These are phyloP conservation scores for Pythium pyrilobum DNA, from an alignment of 352 stramenopile genomes.

Conservation along the genomic window DNA sequence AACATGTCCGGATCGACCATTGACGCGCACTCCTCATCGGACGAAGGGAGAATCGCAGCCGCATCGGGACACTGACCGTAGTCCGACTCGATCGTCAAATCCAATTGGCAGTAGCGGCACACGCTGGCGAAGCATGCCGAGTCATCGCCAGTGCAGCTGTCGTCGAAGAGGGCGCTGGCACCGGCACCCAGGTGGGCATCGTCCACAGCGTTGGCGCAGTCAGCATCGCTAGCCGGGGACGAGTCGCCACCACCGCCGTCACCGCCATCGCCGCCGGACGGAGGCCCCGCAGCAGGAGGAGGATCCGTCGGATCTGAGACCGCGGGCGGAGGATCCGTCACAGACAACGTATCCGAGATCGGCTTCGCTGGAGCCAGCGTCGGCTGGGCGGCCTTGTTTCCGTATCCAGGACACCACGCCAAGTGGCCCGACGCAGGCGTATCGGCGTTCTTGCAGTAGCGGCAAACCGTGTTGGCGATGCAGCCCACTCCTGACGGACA, in stretches of 20 bases:
- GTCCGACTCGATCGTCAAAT: background rate
- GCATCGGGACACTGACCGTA: background rate
- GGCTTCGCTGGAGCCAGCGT: no score
- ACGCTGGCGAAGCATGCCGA: background rate
- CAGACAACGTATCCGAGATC: no score
- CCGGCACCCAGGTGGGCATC: background rate
- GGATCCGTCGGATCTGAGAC: no score
- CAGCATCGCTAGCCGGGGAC: no score
- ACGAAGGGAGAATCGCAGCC: background rate
- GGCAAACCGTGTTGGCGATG: slow-evolving; percentile 17
- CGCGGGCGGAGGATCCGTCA: no score
- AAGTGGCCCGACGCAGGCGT: background rate
- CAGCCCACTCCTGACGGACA: slow-evolving; percentile 15
- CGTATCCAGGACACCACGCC: background rate
- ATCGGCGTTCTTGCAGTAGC: slow-evolving; percentile 17
- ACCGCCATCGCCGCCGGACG: no score
- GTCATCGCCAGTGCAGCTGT: background rate
- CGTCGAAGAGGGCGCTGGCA: background rate
- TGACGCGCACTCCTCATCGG: no score
- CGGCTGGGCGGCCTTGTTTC: no score
- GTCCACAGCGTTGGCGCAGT: no score
- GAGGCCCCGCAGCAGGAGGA: no score
- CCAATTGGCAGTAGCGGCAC: background rate
- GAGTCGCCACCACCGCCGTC: no score
- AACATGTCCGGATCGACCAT: no score